Evolutionary conservation across 2,329 filamentous ascomycete genomes (phyloP).

Genomic region (Microcera coccophila): DNA sequence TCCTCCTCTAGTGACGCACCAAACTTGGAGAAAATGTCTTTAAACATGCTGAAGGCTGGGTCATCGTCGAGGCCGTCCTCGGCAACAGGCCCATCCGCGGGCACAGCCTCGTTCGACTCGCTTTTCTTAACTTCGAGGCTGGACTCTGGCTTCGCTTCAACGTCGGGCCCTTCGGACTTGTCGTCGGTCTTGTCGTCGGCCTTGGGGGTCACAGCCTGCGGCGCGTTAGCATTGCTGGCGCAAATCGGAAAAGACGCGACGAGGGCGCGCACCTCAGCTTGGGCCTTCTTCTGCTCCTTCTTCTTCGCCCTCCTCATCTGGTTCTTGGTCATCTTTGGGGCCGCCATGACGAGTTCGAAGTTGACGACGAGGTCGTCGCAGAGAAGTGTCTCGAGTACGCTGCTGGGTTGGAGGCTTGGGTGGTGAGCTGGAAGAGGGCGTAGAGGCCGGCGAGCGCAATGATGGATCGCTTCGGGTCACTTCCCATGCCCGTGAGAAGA

Average conservation of each 20-base stretch:
- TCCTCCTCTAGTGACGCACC: constrained; percentile 61
- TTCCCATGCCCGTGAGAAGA: constrained; percentile 29
- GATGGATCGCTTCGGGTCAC: constrained; percentile 37
- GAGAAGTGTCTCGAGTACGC: constrained; percentile 25
- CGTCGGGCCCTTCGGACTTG: constrained; percentile 24
- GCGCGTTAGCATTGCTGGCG: constrained; percentile 16
- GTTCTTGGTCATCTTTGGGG: constrained; percentile 83
- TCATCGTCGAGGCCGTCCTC: constrained; percentile 64
- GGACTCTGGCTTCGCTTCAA: constrained; percentile 33
- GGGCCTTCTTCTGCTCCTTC: constrained; percentile 79
- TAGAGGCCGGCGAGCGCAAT: constrained; percentile 32
- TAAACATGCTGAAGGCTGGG: constrained; percentile 79
- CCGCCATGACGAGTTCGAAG: constrained; percentile 49
- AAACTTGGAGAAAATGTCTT: constrained; percentile 77
- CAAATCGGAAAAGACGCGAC: background rate
- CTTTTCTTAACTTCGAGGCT: constrained; percentile 43
- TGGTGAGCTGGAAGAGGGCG: constrained; percentile 36
- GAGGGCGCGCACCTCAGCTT: constrained; percentile 45
- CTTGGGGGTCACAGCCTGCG: constrained; percentile 15
- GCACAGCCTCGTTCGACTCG: constrained; percentile 32
- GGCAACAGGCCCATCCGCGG: constrained; percentile 49
- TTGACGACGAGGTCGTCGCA: constrained; percentile 25
- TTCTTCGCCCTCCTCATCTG: constrained; percentile 89
- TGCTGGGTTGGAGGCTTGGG: constrained; percentile 31
- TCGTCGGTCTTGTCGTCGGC: constrained; percentile 17